Evolutionary conservation across 192 early-diverging fungal species (phyloP), one percentile per base, ranked within the genome.

Genomic region (Coemansia sp.): DNA sequence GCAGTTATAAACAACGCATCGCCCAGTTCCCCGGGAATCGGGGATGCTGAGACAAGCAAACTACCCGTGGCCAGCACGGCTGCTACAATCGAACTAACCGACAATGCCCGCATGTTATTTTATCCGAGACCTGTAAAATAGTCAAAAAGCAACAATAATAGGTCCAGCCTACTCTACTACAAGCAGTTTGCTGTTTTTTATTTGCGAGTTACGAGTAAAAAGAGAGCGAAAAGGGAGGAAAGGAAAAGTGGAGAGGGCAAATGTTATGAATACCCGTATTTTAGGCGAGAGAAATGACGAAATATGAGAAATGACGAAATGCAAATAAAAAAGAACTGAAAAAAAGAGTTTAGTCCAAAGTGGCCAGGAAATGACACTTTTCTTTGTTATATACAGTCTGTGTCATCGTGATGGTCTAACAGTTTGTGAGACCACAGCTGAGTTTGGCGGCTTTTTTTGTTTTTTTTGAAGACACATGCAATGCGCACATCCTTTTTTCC

Each of bases 11-110:
- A n/a, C 29, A 57, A 18, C 5, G 55, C 55, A 31, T 33, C 31
- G 28, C 55, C 55, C 15, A 57, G 4, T 2, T 31, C 7, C 3
- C 20, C 4, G 10, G 10, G 13, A 31, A 31, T 18, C 3, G 55
- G 31, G 18, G 31, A 15, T 31, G 55, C 55, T 18, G 55, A 33
- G 9, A 57, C 55, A 33, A 57, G 3, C 29, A 57, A 12, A 18
- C 55, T 57, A 26, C 29, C 30, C 6, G 55, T 57, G 30, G 55
- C 55, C 55, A 57, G 55, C 31, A 57, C 55, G 26, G 55, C 55
- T 18, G 55, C 13, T 18, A 57, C 18, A 26, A 57, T n/a, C 26
- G 55, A 57, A n/a, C 29, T 20, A 15, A 57, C 55, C 8, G 29
- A 34, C 4, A 34, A n/a, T n/a, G n/a, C 55, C n/a, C 55, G 29